Conservation (phyloP, 768 basidiomycete genomes). For the Grammothele lineata region DNA sequence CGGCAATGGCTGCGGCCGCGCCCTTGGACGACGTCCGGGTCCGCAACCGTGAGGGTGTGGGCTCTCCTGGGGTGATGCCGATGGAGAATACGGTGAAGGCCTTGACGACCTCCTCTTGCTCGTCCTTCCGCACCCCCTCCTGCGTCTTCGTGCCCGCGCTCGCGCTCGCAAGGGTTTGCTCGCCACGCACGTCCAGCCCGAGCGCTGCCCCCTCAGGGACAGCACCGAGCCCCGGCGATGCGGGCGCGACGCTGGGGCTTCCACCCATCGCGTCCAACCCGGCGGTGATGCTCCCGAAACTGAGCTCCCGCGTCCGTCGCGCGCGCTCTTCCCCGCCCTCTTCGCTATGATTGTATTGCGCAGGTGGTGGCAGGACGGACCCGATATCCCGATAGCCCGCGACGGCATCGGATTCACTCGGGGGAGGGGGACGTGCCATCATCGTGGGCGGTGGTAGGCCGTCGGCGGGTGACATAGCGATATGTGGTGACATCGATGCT, state of each 20-base stretch:
- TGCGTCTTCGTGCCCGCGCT: no score
- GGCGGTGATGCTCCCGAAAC: conserved; percentile 47
- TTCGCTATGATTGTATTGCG: conserved; percentile 2
- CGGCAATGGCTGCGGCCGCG: conserved; percentile 9
- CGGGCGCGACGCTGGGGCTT: conserved; percentile 6
- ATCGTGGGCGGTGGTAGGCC: conserved; percentile 28
- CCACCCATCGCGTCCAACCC: conserved; percentile 25
- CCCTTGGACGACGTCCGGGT: conserved; percentile 24
- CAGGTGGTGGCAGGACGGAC: conserved; percentile 17
- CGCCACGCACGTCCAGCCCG: conserved; percentile 8
- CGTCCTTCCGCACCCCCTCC: conserved; percentile 1
- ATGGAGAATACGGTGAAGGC: conserved; percentile 39
- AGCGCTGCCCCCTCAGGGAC: conserved; percentile 4
- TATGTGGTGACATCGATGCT: not conserved
- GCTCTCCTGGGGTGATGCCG: conserved; percentile 38
- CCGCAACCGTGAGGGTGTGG: conserved; percentile 25
- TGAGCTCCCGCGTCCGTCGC: conserved; percentile 30
- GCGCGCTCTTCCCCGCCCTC: conserved; percentile 7
- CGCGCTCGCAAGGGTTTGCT: not conserved
- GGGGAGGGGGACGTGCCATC: conserved; percentile 29
- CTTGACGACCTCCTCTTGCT: conserved; percentile 23
- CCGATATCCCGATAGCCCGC: conserved; percentile 31
- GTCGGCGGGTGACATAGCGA: conserved; percentile 2
- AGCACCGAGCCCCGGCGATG: conserved; percentile 2
- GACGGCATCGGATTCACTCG: conserved; percentile 31